These are phyloP conservation scores for Urtica urens DNA, from an alignment of 306 rosid genomes.

Conservation along the genomic window DNA sequence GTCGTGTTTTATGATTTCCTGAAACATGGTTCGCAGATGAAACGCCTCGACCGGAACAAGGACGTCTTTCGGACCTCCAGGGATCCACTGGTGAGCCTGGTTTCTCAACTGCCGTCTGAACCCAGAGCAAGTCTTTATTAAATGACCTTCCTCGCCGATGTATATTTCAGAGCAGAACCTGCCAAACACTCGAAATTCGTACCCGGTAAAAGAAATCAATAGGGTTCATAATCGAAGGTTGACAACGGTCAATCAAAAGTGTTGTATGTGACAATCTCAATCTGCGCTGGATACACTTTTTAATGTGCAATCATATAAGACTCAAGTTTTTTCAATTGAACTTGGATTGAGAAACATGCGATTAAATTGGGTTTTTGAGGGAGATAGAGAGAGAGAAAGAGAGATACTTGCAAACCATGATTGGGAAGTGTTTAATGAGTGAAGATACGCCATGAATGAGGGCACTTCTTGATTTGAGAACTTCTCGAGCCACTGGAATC, in stretches of 20 bases:
- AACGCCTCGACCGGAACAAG: conserved; percentile 67
- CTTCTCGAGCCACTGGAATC: conserved; percentile 64
- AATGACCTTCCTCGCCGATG: conserved; percentile 62
- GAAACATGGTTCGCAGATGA: conserved; percentile 62
- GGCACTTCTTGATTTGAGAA: conserved; percentile 35
- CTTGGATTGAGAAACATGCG: too few species aligned
- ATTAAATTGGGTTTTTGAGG: too few species aligned
- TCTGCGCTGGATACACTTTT: too few species aligned
- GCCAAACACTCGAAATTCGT: conserved; percentile 14
- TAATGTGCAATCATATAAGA: too few species aligned
- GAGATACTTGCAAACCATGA: conserved; percentile 72
- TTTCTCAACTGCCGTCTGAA: conserved; percentile 47
- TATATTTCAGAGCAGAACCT: conserved; percentile 76
- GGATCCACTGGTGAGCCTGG: conserved; percentile 61
- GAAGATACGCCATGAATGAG: conserved; percentile 60
- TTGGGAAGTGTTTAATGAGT: conserved; percentile 43
- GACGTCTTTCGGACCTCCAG: conserved; percentile 53
- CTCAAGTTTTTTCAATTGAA: too few species aligned
- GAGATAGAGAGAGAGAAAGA: too few species aligned
- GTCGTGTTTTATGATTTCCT: conserved; percentile 52
- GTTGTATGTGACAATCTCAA: too few species aligned
- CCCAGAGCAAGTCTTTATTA: conserved; percentile 64
- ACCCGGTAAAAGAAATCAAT: not conserved
- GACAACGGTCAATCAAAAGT: too few species aligned
- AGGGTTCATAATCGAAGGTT: not conserved